These are phyloP conservation scores for Microcyclospora pomicola DNA, from an alignment of 2,329 filamentous ascomycete genomes.

Conservation along the genomic window DNA sequence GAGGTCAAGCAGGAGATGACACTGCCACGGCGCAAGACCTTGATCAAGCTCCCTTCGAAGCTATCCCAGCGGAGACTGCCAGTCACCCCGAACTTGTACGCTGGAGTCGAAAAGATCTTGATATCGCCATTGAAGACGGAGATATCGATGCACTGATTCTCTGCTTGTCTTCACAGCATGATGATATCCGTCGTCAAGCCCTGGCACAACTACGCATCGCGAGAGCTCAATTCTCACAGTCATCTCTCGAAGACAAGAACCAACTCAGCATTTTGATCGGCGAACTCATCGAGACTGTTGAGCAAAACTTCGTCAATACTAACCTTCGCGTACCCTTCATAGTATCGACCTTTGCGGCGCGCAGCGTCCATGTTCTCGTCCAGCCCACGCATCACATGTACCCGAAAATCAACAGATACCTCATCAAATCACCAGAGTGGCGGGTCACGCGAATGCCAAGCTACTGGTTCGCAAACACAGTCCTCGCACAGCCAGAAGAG, in stretches of 20 bases:
- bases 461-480: constrained; percentile 53
- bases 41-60: constrained; percentile 13
- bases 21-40: not conserved
- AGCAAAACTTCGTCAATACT: constrained; percentile 35
- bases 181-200: constrained; percentile 67
- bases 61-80: constrained; percentile 28
- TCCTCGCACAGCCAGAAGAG: constrained; percentile 58
- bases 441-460: constrained; percentile 40
- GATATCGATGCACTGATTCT: constrained; percentile 55
- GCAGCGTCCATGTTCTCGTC: constrained; percentile 54
- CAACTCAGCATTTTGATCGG: constrained; percentile 67
- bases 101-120: constrained; percentile 65
- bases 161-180: constrained; percentile 61
- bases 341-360: constrained; percentile 60
- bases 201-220: constrained; percentile 54
- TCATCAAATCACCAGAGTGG: constrained; percentile 69
- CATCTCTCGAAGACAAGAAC: constrained; percentile 59
- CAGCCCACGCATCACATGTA: constrained; percentile 75
- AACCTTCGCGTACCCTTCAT: constrained; percentile 47
- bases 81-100: constrained; percentile 36
- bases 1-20: not conserved
- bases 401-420: constrained; percentile 70
- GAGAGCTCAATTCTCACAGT: constrained; percentile 41
- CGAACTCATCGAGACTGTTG: constrained; percentile 60
- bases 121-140: constrained; percentile 67